These are phyloP conservation scores for Tympanopsis confertula DNA, from an alignment of 2,329 filamentous ascomycete species.

Conservation along the genomic window DNA sequence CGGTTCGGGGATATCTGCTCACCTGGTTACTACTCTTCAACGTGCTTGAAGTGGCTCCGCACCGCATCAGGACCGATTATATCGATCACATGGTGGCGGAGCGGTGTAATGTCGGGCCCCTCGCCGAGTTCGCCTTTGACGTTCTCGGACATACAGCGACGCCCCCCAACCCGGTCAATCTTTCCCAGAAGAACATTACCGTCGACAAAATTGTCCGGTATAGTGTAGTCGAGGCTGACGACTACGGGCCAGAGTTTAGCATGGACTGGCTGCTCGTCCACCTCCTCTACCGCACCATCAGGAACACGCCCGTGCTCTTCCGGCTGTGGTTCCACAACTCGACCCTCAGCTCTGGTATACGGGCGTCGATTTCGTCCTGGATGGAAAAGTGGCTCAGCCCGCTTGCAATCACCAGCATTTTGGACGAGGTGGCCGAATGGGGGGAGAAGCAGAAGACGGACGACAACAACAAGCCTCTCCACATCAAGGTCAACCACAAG, in stretches of 20 bases:
- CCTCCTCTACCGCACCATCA: slow-evolving; percentile 50
- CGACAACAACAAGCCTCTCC: not conserved
- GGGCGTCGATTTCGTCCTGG: not conserved
- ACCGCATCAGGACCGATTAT: not conserved
- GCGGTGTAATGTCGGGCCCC: not conserved
- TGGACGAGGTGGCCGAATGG: not conserved
- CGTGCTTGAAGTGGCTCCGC: not conserved
- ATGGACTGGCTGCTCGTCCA: slow-evolving; percentile 19
- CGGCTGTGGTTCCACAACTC: slow-evolving; percentile 33
- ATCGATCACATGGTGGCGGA: not conserved
- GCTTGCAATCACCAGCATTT: not conserved
- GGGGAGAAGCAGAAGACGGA: not conserved
- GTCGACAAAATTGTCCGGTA: too few relatives aligned
- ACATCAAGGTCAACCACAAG: not conserved
- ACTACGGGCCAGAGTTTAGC: not conserved
- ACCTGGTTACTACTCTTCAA: not conserved
- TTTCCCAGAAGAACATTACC: not conserved
- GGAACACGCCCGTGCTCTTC: slow-evolving; percentile 43
- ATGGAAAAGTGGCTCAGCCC: not conserved
- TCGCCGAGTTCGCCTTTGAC: not conserved
- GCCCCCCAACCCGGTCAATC: too few relatives aligned
- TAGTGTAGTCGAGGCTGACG: not conserved
- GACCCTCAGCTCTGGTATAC: not conserved
- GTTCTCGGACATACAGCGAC: not conserved
- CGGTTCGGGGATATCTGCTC: not conserved